Evolutionary conservation across 345 rosid genomes (phyloP).

Genomic region (Lenwebbia sp.): DNA sequence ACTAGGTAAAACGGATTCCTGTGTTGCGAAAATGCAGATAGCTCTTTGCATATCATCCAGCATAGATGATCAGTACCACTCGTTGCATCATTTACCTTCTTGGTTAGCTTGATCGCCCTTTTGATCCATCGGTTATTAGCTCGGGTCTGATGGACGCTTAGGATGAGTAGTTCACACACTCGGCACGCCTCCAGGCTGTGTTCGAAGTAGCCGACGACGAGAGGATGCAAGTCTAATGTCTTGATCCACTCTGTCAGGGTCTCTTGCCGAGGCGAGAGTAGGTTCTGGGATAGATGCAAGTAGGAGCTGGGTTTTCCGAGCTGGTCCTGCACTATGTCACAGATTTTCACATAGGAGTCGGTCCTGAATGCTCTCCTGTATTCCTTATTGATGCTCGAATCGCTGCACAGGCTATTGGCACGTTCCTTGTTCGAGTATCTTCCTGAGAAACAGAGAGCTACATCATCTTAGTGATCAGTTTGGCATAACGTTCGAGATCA

Average conservation of each 20-base stretch:
- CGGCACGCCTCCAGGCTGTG: constrained; percentile 38
- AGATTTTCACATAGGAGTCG: background rate
- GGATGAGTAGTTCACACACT: constrained; percentile 51
- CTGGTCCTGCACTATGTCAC: background rate
- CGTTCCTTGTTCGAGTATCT: background rate
- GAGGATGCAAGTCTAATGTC: constrained; percentile 21
- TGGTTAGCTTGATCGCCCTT: constrained; percentile 33
- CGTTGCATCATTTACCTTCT: constrained; percentile 2
- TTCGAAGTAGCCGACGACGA: constrained; percentile 37
- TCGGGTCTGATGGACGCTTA: constrained; percentile 35
- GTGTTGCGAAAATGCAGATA: background rate
- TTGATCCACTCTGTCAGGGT: constrained; percentile 23
- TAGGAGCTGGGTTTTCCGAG: background rate
- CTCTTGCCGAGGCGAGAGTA: constrained; percentile 52
- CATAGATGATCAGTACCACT: background rate
- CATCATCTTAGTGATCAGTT: background rate
- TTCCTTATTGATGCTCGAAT: background rate
- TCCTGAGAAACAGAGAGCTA: background rate
- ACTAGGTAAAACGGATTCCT: background rate
- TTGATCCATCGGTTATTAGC: constrained; percentile 28
- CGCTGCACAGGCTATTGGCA: background rate
- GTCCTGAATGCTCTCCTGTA: background rate
- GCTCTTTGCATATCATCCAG: background rate
- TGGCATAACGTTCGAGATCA: background rate
- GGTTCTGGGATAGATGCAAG: constrained; percentile 37